Evolutionary conservation across 495 filamentous ascomycete species (phyloP).

Genomic region (Penicillium cataractarum): DNA sequence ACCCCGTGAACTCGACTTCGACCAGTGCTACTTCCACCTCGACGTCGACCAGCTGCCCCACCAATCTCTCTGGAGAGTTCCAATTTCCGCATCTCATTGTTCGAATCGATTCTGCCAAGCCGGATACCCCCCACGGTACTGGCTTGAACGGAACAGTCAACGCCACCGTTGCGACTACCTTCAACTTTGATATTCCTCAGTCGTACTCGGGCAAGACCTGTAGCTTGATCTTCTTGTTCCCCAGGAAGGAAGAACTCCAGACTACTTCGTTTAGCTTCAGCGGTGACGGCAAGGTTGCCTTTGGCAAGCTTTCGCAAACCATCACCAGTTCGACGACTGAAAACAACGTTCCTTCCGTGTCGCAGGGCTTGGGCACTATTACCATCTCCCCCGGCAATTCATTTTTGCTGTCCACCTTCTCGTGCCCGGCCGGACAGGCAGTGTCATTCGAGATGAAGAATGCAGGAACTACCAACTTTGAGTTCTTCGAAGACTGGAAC

Average conservation of each 20-base stretch:
- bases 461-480: slow-evolving; percentile 55
- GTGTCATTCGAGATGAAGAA: slow-evolving; percentile 57
- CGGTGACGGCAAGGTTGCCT: slow-evolving; percentile 60
- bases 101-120: slow-evolving; percentile 60
- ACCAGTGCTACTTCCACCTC: background rate
- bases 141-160: slow-evolving; percentile 58
- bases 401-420: slow-evolving; percentile 58
- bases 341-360: slow-evolving; percentile 50
- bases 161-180: slow-evolving; percentile 59
- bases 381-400: slow-evolving; percentile 59
- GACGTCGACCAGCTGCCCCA: slow-evolving; percentile 43
- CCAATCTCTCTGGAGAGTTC: slow-evolving; percentile 54
- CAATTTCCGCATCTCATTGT: slow-evolving; percentile 71
- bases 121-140: slow-evolving; percentile 55
- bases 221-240: slow-evolving; percentile 68
- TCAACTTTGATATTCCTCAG: slow-evolving; percentile 70
- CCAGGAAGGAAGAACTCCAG: slow-evolving; percentile 51
- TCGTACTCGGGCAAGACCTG: slow-evolving; percentile 61
- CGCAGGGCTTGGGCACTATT: slow-evolving; percentile 48
- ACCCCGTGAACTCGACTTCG: background rate
- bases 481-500: slow-evolving; percentile 67
- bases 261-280: slow-evolving; percentile 61
- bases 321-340: slow-evolving; percentile 51
- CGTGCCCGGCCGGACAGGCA: slow-evolving; percentile 56
- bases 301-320: slow-evolving; percentile 48